phyloP scores from a whole-genome alignment of 2,329 filamentous ascomycete species.

The Botrytis hyacinthi region DNA sequence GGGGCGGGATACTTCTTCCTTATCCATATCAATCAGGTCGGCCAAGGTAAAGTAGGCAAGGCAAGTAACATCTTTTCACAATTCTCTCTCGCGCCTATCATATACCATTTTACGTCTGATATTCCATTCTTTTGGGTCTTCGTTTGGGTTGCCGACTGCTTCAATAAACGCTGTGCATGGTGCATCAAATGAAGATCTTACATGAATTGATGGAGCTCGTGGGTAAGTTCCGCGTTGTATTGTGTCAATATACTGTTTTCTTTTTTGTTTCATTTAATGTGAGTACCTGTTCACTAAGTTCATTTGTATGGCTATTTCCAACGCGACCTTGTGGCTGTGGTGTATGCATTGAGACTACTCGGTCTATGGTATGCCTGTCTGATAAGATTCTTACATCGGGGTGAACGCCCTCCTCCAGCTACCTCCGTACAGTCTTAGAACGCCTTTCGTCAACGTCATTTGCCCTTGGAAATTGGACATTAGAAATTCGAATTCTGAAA shows the following conservation, averaged over 20 bases:
- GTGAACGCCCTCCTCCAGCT: not conserved
- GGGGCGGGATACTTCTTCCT: not conserved
- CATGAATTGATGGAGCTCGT: slow-evolving; percentile 11
- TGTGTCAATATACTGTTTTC: slow-evolving; percentile 1
- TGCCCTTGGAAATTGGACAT: not conserved
- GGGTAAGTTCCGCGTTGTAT: slow-evolving; percentile 1
- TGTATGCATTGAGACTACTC: not conserved
- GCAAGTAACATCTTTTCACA: slow-evolving; percentile 7
- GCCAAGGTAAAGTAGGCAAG: slow-evolving; percentile 6
- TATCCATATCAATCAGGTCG: not conserved
- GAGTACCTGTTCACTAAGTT: not conserved
- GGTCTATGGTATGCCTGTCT: not conserved
- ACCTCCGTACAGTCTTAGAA: not conserved
- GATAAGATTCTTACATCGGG: not conserved
- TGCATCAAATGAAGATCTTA: slow-evolving; percentile 21
- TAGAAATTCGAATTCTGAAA: not conserved
- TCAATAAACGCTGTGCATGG: slow-evolving; percentile 23
- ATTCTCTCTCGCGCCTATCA: slow-evolving; percentile 19
- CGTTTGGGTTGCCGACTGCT: slow-evolving; percentile 16
- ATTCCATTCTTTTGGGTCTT: not conserved
- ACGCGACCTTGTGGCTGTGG: not conserved
- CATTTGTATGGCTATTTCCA: not conserved
- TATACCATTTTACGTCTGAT: slow-evolving; percentile 10
- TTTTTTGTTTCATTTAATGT: not conserved
- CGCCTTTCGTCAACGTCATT: not conserved